Base-by-base conservation (phyloP, 139 green algal species). In the Coccomyxa sp. region DNA sequence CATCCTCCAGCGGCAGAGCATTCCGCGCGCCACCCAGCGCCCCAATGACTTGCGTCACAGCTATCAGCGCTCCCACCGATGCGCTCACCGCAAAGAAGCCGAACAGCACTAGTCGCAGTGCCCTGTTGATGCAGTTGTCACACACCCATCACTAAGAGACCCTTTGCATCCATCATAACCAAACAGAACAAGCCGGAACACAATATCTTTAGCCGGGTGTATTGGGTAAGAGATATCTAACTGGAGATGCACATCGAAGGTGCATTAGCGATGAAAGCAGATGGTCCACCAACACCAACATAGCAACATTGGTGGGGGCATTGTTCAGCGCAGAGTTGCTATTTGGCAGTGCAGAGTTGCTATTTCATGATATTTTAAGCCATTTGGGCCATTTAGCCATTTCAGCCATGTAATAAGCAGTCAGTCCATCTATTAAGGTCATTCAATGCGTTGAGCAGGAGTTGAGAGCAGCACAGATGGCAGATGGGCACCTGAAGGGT, bases 71-170 rank as follows among this genome's bases (percentile, higher is more conserved):
- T 10, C 87, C 93, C 0, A 96, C 58, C 0, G 80, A 67, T 0
- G 94, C 92, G 31, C 80, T 89, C 0, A 90, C 87, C 3, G 86
- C 79, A 23, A 81, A 86, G 77, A 95, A 94, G 63, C 91, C 91
- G 83, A 91, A 94, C 3, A 97, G 31, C 25, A 95, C 90, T n/a
- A 97, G 77, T 10, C 93, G 86, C 17, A 97, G 38, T 60, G 83
- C 80, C 79, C 83, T 86, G 83, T 51, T 7, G 38, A 51, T 51
- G 7, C 38, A 51, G 7, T 11, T 51, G 38, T 51, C 38, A 51
- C 38, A 7, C 7, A n/a, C 66, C 45, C 38, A 45, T 3, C 38
- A 51, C 7, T 51, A 51, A 51, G 38, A 51, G 38, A 51, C 38
- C 38, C 3, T 51, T 51, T 51, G n/a, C n/a, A n/a, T n/a, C n/a